Conservation (phyloP, 176 grass and related monocot genomes). For the Aegilops speltoides region DNA sequence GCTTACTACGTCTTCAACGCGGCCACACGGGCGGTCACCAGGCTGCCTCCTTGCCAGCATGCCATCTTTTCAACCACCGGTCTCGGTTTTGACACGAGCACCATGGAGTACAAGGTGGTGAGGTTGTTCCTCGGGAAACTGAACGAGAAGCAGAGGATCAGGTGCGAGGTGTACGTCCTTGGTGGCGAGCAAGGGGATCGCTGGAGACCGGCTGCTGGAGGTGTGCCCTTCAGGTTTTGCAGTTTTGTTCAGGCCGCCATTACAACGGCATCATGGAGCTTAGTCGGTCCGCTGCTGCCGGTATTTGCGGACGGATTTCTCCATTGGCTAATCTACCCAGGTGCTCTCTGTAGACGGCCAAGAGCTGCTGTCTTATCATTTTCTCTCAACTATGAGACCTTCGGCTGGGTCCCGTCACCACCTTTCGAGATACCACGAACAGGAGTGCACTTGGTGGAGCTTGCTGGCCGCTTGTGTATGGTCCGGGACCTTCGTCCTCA, state of each 20-base stretch:
- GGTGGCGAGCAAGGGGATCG: not conserved
- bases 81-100: not conserved
- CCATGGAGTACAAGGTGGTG: not conserved
- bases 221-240: conserved; percentile 23
- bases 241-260: rapidly evolving
- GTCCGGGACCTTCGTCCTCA: conserved; percentile 9
- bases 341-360: not conserved
- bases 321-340: not conserved
- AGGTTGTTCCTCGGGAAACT: not conserved
- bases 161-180: not conserved
- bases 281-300: not conserved
- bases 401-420: not conserved
- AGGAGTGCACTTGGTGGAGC: conserved; percentile 4
- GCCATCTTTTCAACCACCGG: not conserved
- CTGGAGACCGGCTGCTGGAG: conserved; percentile 17
- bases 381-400: not conserved
- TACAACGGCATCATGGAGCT: not conserved
- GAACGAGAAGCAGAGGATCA: not conserved
- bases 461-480: not conserved
- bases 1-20: conserved; percentile 22
- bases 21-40: not conserved
- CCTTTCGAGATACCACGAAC: not conserved
- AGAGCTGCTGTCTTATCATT: not conserved
- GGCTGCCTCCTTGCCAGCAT: not conserved
- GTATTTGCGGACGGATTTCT: conserved; percentile 10